A percentile compares a stretch with the other conserved stretches of the same genome.
These are phyloP conservation scores for Digitaria exilis DNA, from an alignment of 202 grass and related monocot genomes.

Conservation along the genomic window DNA sequence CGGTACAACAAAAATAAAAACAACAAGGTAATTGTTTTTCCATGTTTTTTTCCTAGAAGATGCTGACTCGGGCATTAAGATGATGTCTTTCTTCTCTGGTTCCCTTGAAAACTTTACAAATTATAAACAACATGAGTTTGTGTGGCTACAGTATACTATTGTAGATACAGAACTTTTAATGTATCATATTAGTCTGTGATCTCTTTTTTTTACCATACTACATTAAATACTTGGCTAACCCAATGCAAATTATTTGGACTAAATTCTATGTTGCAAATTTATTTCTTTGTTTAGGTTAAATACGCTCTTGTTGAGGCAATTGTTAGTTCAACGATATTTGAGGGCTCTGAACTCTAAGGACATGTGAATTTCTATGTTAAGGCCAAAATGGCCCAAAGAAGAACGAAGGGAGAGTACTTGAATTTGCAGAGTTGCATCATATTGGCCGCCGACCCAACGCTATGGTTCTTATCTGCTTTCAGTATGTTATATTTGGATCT, in stretches of 20 bases:
- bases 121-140: too few species aligned
- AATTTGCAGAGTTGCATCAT: too few species aligned
- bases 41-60: background rate
- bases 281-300: conserved; percentile 28
- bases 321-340: background rate
- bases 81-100: too few species aligned
- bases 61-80: too few species aligned
- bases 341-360: background rate
- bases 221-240: too few species aligned
- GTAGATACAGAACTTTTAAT: background rate
- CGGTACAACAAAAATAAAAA: conserved; percentile 29
- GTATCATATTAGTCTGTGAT: background rate
- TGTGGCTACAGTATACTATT: background rate
- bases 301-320: conserved; percentile 22
- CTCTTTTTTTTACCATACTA: background rate
- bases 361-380: too few species aligned
- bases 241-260: background rate
- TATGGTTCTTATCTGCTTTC: background rate
- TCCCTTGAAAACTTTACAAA: too few species aligned
- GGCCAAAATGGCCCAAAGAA: too few species aligned
- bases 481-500: background rate
- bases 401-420: too few species aligned
- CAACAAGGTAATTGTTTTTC: conserved; percentile 19
- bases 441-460: too few species aligned
- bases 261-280: background rate